phyloP scores from a whole-genome alignment of 1,284 basidiomycete genomes.

The Pseudozyma pruni region DNA sequence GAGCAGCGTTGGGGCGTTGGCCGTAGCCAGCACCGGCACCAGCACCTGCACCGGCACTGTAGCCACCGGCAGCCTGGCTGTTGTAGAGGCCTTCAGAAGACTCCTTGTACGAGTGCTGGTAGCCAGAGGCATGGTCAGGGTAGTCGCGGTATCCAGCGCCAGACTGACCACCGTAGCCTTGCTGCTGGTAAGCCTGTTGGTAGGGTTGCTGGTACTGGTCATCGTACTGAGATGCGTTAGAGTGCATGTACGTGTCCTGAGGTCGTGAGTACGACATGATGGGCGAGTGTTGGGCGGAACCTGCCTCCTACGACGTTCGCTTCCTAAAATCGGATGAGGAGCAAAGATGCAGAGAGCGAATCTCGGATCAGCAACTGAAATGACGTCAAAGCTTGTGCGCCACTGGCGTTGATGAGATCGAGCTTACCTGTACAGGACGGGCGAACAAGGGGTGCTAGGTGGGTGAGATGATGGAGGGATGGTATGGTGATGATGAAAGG shows the following conservation, averaged over 20 bases:
- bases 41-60: conserved; percentile 4
- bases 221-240: conserved; percentile 64
- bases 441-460: conserved; percentile 15
- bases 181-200: conserved; percentile 34
- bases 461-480: conserved; percentile 2
- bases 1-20: conserved; percentile 30
- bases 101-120: conserved; percentile 47
- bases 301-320: conserved; percentile 21
- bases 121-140: conserved; percentile 41
- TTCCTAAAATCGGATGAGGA: conserved; percentile 7
- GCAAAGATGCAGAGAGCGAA: neutral
- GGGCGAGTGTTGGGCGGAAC: conserved; percentile 22
- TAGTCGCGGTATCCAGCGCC: conserved; percentile 47
- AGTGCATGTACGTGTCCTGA: conserved; percentile 60
- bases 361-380: neutral
- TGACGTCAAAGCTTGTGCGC: neutral
- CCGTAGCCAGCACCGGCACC: conserved; percentile 22
- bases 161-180: conserved; percentile 18
- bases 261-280: conserved; percentile 60
- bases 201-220: conserved; percentile 53
- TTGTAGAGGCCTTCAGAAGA: conserved; percentile 38
- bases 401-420: too few species aligned
- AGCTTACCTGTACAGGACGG: conserved; percentile 15
- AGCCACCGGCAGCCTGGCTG: conserved; percentile 19
- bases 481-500: conserved; percentile 8